Evolutionary conservation across 768 basidiomycete genomes (phyloP), one percentile per base, ranked within the genome.

Genomic region (Leccinum ochraceum): DNA sequence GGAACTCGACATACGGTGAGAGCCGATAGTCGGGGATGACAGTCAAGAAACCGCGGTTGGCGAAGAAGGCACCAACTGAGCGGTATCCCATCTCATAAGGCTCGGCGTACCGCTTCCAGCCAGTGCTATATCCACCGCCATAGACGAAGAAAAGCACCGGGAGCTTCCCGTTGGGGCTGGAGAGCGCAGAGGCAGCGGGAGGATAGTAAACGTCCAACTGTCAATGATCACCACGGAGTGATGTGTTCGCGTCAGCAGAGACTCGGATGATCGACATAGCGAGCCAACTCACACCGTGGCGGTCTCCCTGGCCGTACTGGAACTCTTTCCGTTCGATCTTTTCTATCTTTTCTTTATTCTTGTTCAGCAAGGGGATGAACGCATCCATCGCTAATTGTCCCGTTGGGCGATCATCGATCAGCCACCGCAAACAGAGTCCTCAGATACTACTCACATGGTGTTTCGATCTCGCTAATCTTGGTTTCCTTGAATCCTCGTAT

Each of bases 181-280:
- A 65, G 6, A 70, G 63, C n/a, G 64, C 60, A 11, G 67, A 60
- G 6, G 69, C 53, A 3, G 74, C 39, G 2, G 75, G 62, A 0
- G 85, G 87, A 65, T 86, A 89, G 69, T 89, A 90, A 0, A 89
- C 76, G 64, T 89, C 88, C 34, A 89, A 79, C 87, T 90, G 61
- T 42, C 17, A n/a, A 42, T 10, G 8, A 3, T 53, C 11, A 30
- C 13, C 46, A 11, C 10, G 9, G 42, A 44, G 42, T 17, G 10
- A 10, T 48, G 57, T 59, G 13, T 28, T 24, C 11, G 34, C 3
- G 13, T 46, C 30, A 58, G 16, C 22, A 17, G 36, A 17, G 44
- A 22, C 34, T 46, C 56, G 39, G 1, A 14, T 7, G 28, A 10
- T 34, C 4, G 11, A 39, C 17, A 10, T 26, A 37, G 46, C 26